A percentile compares a stretch with the other conserved stretches of the same genome.
These are phyloP conservation scores for Hypholoma sublateritium DNA, from an alignment of 768 basidiomycete genomes.

Conservation along the genomic window DNA sequence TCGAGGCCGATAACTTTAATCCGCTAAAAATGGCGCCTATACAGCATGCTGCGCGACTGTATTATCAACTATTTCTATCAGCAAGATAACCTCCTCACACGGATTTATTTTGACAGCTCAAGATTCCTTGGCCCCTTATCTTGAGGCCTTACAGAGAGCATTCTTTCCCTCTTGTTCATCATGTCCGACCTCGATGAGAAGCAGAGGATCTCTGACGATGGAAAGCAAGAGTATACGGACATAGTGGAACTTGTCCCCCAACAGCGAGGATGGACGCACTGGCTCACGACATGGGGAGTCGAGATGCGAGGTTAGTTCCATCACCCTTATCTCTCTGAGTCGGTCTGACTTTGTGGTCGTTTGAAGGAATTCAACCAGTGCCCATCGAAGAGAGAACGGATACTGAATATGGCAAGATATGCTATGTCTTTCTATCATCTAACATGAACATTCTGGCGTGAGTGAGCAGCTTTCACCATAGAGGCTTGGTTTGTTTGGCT, in stretches of 20 bases:
- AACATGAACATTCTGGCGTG: conserved; percentile 65
- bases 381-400: conserved; percentile 55
- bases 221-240: background rate
- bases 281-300: conserved; percentile 7
- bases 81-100: no score
- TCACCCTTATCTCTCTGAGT: background rate
- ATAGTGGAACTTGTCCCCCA: background rate
- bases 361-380: conserved; percentile 53
- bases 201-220: background rate
- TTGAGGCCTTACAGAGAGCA: background rate
- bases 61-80: no score
- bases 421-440: conserved; percentile 71
- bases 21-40: no score
- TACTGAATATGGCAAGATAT: conserved; percentile 60
- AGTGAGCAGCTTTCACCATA: conserved; percentile 1
- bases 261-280: background rate
- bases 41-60: no score
- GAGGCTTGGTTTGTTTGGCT: background rate
- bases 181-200: background rate
- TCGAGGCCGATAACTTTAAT: no score
- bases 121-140: no score
- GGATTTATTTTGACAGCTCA: no score
- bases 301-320: conserved; percentile 1
- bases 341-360: background rate
- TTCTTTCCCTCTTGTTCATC: background rate